Base-by-base conservation (phyloP, 192 early-diverging fungal genomes). In the Podila minutissima region DNA sequence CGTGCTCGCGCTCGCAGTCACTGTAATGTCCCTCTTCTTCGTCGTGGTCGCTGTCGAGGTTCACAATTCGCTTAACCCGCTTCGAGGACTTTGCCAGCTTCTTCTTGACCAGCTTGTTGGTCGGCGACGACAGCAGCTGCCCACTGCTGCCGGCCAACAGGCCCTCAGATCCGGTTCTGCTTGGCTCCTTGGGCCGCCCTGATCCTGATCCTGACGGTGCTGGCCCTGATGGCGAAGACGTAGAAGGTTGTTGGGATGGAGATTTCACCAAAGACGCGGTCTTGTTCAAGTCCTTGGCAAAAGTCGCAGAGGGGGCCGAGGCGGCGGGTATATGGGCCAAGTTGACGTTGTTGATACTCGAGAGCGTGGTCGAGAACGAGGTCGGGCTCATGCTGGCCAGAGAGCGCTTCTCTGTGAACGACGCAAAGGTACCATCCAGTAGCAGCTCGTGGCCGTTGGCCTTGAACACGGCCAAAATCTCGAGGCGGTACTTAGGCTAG, bases 341-440 rank as follows among this genome's bases (percentile, higher is more conserved):
- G 38, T 81, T 81, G 32, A 81, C 77, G 37, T 81, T 81, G 32
- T 60, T 74, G 64, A 67, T 53, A 38, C 66, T 62, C n/a, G 72
- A 46, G 46, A 69, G 76, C 28, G 69, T 67, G 50, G 69, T 37
- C 8, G 58, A 38, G 31, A 65, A 68, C 35, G 74, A 38, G 74
- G 81, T 35, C 55, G 73, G 22, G 50, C 70, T 68, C 59, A 79
- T 57, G 26, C 68, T 73, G 8, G 66, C 51, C 13, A 81, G 53
- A 1, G 46, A 13, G 13, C 81, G 84, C 26, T 83, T 77, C 74
- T 90, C 89, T 0, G 70, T 66, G 62, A 86, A 88, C 12, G 83
- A 81, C 3, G 89, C 88, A 29, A 73, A 82, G 11, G 74, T 67
- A 3, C 89, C 89, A 63, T 90, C 89, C 29, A 90, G 62, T 15